Base-by-base conservation (phyloP, 2,329 filamentous ascomycete genomes). In the Gyromitra esculenta region DNA sequence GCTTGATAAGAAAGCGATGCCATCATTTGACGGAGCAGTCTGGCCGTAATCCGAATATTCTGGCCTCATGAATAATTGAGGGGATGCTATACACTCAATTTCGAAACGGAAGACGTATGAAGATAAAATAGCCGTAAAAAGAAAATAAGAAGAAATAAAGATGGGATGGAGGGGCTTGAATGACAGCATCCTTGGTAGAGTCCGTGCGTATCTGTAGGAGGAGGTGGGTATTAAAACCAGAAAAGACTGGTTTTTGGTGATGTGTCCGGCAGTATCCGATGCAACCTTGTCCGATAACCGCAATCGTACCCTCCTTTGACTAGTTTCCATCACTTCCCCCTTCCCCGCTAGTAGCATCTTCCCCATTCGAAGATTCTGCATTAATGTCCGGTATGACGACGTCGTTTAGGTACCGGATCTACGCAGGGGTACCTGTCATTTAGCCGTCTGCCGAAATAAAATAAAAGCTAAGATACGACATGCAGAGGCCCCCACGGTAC, bases 341-440 rank as follows among this genome's bases (percentile, higher is more conserved):
- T 59, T 75, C 73, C 67, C 75, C 73, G 31, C 63, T 71, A 56
- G 37, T 57, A 70, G 41, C 63, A 64, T 67, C 68, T 78, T 73
- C 64, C 74, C 54, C 65, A 64, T 66, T 63, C 52, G 73, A 74
- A 70, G 68, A 63, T 64, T 77, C 72, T 56, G 73, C 69, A 25
- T 79, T 75, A 45, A 80, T 75, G 81, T 93, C 91, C 1, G 91
- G 91, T 90, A 92, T 92, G 74, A 92, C 90, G 56, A 92, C 87
- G 75, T 86, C 88, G 81, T 93, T 94, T 76, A 93, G 83, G 83
- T 91, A 92, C 39, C 89, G 88, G 68, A 93, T 85, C 91, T 92
- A 80, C 79, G 48, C 54, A 41, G 60, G 18, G 56, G 48, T 62
- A 67, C 60, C 68, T 72, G 64, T 78, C 68, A 79, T 75, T 75